phyloP scores from a whole-genome alignment of 345 rosid genomes.

The Eutrema japonicum region DNA sequence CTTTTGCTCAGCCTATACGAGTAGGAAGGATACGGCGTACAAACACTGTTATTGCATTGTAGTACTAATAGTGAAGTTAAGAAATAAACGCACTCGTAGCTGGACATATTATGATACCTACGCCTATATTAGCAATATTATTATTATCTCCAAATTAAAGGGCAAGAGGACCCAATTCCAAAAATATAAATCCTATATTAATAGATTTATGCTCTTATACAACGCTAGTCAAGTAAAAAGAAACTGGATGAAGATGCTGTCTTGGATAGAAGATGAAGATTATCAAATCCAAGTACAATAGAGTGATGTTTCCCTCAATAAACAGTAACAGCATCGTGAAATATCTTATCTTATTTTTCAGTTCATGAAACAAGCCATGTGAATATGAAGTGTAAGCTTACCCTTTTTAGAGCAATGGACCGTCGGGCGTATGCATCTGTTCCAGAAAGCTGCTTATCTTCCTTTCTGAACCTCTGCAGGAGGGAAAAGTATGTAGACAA shows the following conservation, averaged over 20 bases:
- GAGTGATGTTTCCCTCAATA: background rate
- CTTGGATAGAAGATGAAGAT: conserved; percentile 5
- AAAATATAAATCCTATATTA: conserved; percentile 1
- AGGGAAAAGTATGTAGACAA: conserved; percentile 15
- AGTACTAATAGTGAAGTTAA: background rate
- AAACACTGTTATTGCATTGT: conserved; percentile 21
- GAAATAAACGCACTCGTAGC: background rate
- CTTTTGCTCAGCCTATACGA: conserved; percentile 76
- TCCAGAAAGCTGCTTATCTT: conserved; percentile 82
- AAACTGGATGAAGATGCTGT: background rate
- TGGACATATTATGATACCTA: conserved; percentile 15
- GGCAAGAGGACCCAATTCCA: background rate
- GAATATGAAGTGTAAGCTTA: conserved; percentile 44
- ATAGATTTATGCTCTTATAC: background rate
- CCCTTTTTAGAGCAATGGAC: conserved; percentile 79
- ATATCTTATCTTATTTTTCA: background rate
- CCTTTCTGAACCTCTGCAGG: conserved; percentile 90
- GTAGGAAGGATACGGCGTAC: background rate
- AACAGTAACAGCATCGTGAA: conserved; percentile 1
- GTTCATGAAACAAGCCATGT: background rate
- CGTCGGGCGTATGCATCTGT: conserved; percentile 85
- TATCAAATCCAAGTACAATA: conserved; percentile 20
- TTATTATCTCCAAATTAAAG: conserved; percentile 5
- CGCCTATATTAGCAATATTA: conserved; percentile 10
- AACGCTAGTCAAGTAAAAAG: conserved; percentile 8